Conservation (phyloP, 1,284 basidiomycete genomes). For the Mixia osmundae region DNA sequence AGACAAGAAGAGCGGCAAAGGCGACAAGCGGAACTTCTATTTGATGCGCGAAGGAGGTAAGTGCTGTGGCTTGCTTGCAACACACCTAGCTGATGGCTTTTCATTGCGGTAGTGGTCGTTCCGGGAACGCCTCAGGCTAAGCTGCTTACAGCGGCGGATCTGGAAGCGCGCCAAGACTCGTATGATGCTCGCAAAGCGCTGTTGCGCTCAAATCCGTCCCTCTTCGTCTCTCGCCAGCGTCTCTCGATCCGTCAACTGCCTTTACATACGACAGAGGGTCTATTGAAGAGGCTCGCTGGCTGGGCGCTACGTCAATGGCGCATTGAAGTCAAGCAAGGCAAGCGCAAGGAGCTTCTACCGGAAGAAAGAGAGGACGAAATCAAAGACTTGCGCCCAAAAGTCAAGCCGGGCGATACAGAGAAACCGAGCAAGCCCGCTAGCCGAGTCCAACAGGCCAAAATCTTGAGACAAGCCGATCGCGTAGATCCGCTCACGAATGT, state of each 20-base stretch:
- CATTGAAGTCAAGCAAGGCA: slow-evolving; percentile 43
- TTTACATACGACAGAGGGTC: slow-evolving; percentile 63
- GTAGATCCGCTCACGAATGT: slow-evolving; percentile 66
- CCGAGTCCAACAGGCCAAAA: slow-evolving; percentile 54
- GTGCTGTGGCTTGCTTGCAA: slow-evolving; percentile 15
- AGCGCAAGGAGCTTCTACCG: slow-evolving; percentile 31
- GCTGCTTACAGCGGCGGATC: slow-evolving; percentile 40
- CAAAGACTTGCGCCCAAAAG: slow-evolving; percentile 20
- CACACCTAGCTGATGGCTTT: not conserved
- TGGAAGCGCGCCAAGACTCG: slow-evolving; percentile 57
- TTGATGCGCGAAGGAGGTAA: slow-evolving; percentile 81
- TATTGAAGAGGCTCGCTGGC: slow-evolving; percentile 64
- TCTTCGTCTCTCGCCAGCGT: slow-evolving; percentile 84
- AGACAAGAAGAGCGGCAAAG: slow-evolving; percentile 60
- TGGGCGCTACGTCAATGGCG: slow-evolving; percentile 61
- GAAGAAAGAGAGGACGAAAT: slow-evolving; percentile 14
- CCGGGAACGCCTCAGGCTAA: slow-evolving; percentile 58
- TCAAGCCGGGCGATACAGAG: slow-evolving; percentile 17
- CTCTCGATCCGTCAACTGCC: slow-evolving; percentile 83
- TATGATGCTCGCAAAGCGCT: slow-evolving; percentile 58
- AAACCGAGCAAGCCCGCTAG: slow-evolving; percentile 29
- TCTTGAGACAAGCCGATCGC: slow-evolving; percentile 64
- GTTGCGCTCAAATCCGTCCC: slow-evolving; percentile 67
- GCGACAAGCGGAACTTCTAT: slow-evolving; percentile 89
- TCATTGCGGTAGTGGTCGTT: slow-evolving; percentile 40